These are phyloP conservation scores for Leccinum solheimii DNA, from an alignment of 1,284 basidiomycete species.

Conservation along the genomic window DNA sequence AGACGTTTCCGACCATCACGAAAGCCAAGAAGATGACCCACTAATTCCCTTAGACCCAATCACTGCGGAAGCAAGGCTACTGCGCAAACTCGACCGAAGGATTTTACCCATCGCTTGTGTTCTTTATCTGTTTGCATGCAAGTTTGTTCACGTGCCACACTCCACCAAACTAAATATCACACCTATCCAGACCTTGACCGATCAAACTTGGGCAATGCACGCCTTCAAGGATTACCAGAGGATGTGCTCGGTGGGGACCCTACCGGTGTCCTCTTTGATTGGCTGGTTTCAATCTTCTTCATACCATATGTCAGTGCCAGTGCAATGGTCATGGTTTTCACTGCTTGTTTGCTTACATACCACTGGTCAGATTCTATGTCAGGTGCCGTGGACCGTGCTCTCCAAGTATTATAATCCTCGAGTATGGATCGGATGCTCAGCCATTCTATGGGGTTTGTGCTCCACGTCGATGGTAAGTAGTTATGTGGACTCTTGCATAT, in stretches of 20 bases:
- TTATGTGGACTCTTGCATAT: not conserved
- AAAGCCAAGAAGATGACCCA: slow-evolving; percentile 20
- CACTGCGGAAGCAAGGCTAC: slow-evolving; percentile 54
- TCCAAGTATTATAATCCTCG: slow-evolving; percentile 70
- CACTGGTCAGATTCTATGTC: slow-evolving; percentile 58
- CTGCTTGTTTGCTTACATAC: not conserved
- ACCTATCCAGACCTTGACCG: slow-evolving; percentile 61
- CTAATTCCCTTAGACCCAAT: slow-evolving; percentile 25
- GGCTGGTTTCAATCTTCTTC: slow-evolving; percentile 74
- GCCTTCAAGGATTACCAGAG: slow-evolving; percentile 64
- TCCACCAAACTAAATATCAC: not conserved
- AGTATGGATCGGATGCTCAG: slow-evolving; percentile 63
- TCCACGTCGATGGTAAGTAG: slow-evolving; percentile 65
- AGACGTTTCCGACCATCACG: slow-evolving; percentile 6
- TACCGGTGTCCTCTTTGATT: slow-evolving; percentile 66
- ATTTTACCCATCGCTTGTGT: slow-evolving; percentile 72
- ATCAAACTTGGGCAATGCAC: slow-evolving; percentile 74
- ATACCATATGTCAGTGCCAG: slow-evolving; percentile 62
- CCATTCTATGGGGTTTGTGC: slow-evolving; percentile 68
- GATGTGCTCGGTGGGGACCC: slow-evolving; percentile 68
- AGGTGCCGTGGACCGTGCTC: slow-evolving; percentile 65
- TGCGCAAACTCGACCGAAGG: slow-evolving; percentile 64
- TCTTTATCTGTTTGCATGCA: slow-evolving; percentile 75
- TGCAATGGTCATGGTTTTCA: not conserved
- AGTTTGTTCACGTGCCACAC: slow-evolving; percentile 29